Evolutionary conservation across 164 flowering plant genomes (phyloP).

Genomic region (Chimonanthus praecox): DNA sequence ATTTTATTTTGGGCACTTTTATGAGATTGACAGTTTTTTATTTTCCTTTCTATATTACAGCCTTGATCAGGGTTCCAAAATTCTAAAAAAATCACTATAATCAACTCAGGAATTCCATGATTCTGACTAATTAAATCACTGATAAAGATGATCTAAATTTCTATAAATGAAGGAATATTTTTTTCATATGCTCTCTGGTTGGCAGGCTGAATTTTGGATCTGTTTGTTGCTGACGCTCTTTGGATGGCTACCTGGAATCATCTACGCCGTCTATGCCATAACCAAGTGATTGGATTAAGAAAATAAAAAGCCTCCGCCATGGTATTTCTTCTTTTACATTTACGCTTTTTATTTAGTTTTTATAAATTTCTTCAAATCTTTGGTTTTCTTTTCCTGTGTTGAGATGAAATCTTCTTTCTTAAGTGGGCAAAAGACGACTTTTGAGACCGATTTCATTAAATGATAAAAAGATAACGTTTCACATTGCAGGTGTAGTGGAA

Average conservation of each 20-base stretch:
- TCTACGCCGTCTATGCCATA: conserved; percentile 41
- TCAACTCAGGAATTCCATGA: too few relatives aligned
- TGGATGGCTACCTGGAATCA: conserved; percentile 45
- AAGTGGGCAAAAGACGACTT: not conserved
- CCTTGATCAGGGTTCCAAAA: too few relatives aligned
- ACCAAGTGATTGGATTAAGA: conserved; percentile 5
- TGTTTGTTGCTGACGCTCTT: conserved; percentile 39
- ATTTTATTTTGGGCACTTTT: too few relatives aligned
- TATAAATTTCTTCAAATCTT: too few relatives aligned
- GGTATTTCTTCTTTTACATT: not conserved
- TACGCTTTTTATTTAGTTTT: not conserved
- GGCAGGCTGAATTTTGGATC: conserved; percentile 34
- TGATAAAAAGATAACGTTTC: too few relatives aligned
- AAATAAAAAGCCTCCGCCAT: not conserved
- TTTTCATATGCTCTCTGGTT: not conserved
- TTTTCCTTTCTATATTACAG: too few relatives aligned
- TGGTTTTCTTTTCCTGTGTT: not conserved
- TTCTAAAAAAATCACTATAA: too few relatives aligned
- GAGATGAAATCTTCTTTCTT: not conserved
- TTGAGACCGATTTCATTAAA: not conserved
- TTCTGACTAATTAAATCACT: too few relatives aligned
- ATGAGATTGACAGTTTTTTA: too few relatives aligned
- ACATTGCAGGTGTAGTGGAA: not conserved
- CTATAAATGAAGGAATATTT: not conserved
- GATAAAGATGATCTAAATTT: too few relatives aligned